Base-by-base conservation (phyloP, 2,329 filamentous ascomycete species). In the Ophiosphaerella korrae region DNA sequence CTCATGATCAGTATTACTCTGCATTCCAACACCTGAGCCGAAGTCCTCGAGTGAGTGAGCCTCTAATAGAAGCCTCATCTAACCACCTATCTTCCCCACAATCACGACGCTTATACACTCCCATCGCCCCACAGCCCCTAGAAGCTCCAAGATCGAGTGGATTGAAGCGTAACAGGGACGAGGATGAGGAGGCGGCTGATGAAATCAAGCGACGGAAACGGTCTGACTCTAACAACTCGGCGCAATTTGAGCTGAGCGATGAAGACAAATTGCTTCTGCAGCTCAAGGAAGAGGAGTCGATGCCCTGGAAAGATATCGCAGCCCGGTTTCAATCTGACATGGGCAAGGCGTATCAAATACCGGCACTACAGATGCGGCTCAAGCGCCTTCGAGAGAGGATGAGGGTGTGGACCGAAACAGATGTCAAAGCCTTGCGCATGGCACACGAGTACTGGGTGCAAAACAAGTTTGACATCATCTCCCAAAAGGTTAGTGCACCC, bases 241-340 rank as follows among this genome's bases (percentile, higher is more conserved):
- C 48, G 8, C 68, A 71, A 11, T 67, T 73, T 7, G 78, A 80
- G 48, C 66, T 82, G 6, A 77, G 72, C 50, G 79, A 82, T 35
- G 80, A 82, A 61, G 80, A 82, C 50, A 72, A 73, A 38, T 65
- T 81, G 16, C 74, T 83, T 8, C 68, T 82, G 13, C 72, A 75
- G 51, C 72, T 82, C 40, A 82, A 81, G 50, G 79, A 82, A 50
- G 78, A 81, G 42, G 78, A 82, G 48, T 74, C 70, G 29, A 75
- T 82, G 47, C 77, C 80, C 0, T 83, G 80, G 80, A 82, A 82
- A 61, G 80, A 82, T 50, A 82, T 82, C 51, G 78, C 78, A 7
- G 71, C 73, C 6, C 77, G 77, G 18, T 82, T 82, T 64, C 73
- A 78, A 48, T 73, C 72, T 11, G 78, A 81, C 26, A 68, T 77